phyloP scores from a whole-genome alignment of 2,329 filamentous ascomycete species.

The Trichophyton schoenleinii region DNA sequence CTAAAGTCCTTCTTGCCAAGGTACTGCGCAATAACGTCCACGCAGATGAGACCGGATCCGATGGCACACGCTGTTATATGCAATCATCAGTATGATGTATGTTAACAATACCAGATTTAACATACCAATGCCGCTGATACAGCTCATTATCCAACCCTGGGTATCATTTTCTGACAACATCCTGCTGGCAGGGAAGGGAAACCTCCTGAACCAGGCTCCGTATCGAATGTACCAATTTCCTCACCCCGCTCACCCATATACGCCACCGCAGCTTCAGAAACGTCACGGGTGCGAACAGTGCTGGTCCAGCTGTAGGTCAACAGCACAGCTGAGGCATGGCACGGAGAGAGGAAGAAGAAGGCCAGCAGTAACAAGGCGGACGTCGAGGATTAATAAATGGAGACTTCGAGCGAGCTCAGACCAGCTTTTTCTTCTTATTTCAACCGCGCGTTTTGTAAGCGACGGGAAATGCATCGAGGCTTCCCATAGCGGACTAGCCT shows the following conservation, averaged over 20 bases:
- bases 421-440: background rate
- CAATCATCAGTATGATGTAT: background rate
- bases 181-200: background rate
- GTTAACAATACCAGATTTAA: background rate
- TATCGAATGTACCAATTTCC: background rate
- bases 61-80: constrained; percentile 42
- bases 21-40: constrained; percentile 66
- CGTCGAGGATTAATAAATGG: background rate
- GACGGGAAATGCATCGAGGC: background rate
- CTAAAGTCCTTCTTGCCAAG: constrained; percentile 65
- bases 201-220: background rate
- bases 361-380: background rate
- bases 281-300: background rate
- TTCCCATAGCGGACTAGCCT: background rate
- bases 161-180: constrained; percentile 55
- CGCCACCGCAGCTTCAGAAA: background rate
- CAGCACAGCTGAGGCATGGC: background rate
- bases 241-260: background rate
- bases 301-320: background rate
- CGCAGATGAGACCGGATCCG: constrained; percentile 73
- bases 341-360: background rate
- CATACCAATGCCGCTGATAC: constrained; percentile 63
- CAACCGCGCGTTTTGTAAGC: background rate
- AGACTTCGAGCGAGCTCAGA: background rate
- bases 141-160: constrained; percentile 84